Conservation (phyloP, 345 rosid genomes). For the Melaleuca alternifolia region DNA sequence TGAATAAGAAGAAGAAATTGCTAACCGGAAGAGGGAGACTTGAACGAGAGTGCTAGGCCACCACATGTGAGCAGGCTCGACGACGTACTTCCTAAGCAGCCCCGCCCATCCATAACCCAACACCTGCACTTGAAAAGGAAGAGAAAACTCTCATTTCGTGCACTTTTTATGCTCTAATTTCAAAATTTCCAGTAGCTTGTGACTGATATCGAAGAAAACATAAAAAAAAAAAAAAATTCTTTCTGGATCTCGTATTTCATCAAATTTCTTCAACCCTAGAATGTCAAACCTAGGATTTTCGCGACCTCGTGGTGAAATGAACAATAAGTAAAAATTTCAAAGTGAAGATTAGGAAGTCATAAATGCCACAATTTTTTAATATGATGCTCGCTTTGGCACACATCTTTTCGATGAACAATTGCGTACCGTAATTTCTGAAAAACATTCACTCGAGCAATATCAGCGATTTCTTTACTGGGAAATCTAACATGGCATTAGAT, state of each 20-base stretch:
- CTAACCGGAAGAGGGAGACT: constrained; percentile 13
- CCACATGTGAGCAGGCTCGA: constrained; percentile 17
- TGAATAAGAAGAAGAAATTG: no score
- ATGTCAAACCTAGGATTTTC: neutral
- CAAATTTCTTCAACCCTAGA: neutral
- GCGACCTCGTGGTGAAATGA: neutral
- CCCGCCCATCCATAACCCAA: constrained; percentile 16
- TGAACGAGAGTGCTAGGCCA: constrained; percentile 13
- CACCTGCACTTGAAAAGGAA: neutral
- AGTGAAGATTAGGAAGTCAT: neutral
- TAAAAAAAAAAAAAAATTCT: no score
- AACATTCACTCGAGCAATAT: neutral
- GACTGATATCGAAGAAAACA: neutral
- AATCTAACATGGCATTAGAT: accelerated
- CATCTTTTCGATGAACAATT: no score
- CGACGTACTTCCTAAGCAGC: constrained; percentile 9
- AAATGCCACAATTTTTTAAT: neutral
- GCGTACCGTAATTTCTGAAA: neutral
- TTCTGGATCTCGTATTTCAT: neutral
- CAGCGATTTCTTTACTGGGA: neutral
- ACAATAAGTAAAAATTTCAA: accelerated
- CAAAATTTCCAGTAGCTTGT: no score
- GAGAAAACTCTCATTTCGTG: neutral
- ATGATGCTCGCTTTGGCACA: accelerated
- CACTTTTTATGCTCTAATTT: neutral